These are phyloP conservation scores for Globisporangium paddicum DNA, from an alignment of 352 stramenopile species.

Conservation along the genomic window DNA sequence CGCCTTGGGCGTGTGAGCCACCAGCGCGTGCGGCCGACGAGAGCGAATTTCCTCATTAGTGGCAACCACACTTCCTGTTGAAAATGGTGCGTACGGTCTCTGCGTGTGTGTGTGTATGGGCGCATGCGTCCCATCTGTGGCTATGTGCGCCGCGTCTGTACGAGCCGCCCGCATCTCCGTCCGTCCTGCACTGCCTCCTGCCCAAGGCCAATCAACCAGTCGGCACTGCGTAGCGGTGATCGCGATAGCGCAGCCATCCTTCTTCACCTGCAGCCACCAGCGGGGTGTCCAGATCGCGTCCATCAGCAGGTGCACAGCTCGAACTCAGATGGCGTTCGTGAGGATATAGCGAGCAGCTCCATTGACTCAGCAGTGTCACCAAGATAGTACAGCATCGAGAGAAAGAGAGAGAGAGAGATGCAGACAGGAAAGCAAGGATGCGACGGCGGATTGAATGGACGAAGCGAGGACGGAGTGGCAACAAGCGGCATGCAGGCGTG, in stretches of 20 bases:
- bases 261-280: neutral
- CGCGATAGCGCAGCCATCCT: neutral
- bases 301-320: neutral
- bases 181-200: neutral
- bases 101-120: neutral
- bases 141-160: neutral
- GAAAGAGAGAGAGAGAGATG: no score
- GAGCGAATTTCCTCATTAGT: slow-evolving; percentile 21
- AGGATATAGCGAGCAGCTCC: neutral
- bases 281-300: neutral
- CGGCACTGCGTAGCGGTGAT: no score
- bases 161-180: neutral
- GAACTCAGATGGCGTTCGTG: neutral
- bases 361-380: neutral
- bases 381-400: neutral
- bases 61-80: slow-evolving; percentile 20
- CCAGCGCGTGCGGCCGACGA: neutral
- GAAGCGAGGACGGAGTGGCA: neutral
- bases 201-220: neutral
- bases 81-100: slow-evolving; percentile 18
- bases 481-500: neutral
- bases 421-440: neutral
- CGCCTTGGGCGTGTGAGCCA: slow-evolving; percentile 3
- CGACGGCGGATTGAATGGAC: neutral
- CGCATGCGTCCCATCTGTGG: neutral